Conservation (phyloP, 192 early-diverging fungal species). For the Mortierella claussenii region DNA sequence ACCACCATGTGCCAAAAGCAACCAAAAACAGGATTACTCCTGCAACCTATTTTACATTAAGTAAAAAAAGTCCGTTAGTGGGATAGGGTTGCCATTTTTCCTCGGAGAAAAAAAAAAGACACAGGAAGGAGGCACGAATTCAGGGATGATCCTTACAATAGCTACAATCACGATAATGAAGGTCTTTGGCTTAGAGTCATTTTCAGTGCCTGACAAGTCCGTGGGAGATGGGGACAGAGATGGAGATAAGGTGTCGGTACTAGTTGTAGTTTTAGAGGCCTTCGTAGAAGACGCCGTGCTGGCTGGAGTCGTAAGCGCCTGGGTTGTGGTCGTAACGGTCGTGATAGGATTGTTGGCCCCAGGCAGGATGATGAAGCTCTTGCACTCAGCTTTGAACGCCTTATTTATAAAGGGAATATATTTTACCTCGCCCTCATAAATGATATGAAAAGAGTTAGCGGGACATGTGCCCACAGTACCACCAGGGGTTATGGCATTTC, state of each 20-base stretch:
- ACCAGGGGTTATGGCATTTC: constrained; percentile 21
- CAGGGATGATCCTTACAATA: constrained; percentile 3
- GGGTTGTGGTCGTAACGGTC: background rate
- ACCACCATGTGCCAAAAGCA: constrained; percentile 19
- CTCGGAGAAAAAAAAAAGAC: background rate
- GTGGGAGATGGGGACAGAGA: background rate
- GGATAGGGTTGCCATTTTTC: too few relatives aligned
- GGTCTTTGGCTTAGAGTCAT: constrained; percentile 1
- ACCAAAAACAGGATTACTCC: constrained; percentile 12
- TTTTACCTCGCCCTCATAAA: constrained; percentile 4
- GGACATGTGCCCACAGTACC: constrained; percentile 18
- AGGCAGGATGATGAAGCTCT: constrained; percentile 15
- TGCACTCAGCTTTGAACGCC: background rate
- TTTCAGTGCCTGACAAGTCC: background rate
- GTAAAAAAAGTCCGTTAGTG: too few relatives aligned
- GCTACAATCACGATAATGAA: constrained; percentile 24
- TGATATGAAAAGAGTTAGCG: constrained; percentile 20
- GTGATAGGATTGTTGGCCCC: constrained; percentile 7
- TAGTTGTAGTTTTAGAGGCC: background rate
- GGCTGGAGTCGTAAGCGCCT: background rate
- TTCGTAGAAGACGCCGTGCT: background rate
- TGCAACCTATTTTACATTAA: constrained; percentile 14
- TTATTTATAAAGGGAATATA: background rate
- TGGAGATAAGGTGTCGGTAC: background rate
- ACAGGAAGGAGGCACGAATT: background rate